Base-by-base conservation (phyloP, 441 rosid genomes). In the Gossypium gossypioides region DNA sequence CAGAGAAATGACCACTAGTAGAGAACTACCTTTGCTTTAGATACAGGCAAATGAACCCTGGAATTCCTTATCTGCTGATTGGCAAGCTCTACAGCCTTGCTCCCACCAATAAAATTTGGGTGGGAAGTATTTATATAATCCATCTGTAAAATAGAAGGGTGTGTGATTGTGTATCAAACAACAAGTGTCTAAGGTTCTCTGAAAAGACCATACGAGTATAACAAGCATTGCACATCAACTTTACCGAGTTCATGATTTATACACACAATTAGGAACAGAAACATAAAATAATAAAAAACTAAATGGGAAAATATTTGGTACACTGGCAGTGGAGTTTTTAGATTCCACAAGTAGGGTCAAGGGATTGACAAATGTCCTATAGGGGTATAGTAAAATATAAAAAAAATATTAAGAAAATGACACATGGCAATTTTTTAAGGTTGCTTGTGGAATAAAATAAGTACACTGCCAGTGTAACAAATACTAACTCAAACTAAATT, bases 51-150 rank as follows among this genome's bases (percentile, higher is more conserved):
- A 52, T 84, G 64, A 69, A 81, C 70, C 83, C 86, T 84, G 40
- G 95, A 85, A 74, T 93, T 81, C 77, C 85, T 91, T 52, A 89
- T 78, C 78, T 87, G 92, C 67, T 88, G 94, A 76, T 75, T 74
- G 48, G 97, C 94, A 68, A 51, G 72, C 81, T 94, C 94, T 57
- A 92, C 94, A 76, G 98, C 97, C 83, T 84, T 94, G 71, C 91
- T 90, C 73, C 99, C 99, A 46, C 99, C 97, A 44, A 92, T 73
- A 84, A 94, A 94, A 77, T 87, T 92, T 79, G 96, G 91, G 83
- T 94, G 97, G 40, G 97, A 91, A 60, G 99, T 92, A 74, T 94
- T 90, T 74, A 94, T 90, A 77, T 90, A 92, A 80, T 84, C 99
- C 97, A 94, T 92, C 99, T 94, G 89, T 75, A 81, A 75, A 82